Base-by-base conservation (phyloP, 192 early-diverging fungal genomes). In the Haplosporangium gracile region DNA sequence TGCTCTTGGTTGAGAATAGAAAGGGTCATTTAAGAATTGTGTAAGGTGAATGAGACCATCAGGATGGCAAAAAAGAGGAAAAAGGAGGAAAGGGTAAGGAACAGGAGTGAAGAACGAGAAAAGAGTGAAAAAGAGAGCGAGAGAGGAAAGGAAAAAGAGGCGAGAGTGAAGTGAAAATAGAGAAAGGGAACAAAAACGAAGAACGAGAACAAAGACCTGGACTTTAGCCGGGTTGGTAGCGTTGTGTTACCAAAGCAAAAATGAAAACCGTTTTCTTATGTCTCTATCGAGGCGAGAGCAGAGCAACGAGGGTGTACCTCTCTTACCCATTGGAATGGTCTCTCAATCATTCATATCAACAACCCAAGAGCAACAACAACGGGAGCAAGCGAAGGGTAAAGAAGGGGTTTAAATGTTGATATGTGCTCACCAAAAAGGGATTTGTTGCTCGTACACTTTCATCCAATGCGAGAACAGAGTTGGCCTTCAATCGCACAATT, bases 171-270 rank as follows among this genome's bases (percentile, higher is more conserved):
- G n/a, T 3, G 40, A 29, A 16, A 49, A 49, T 18, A 16, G 18
- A 16, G 49, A 51, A 51, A 10, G 43, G 13, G 43, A 11, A 8
- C 40, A 43, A 45, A 42, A 45, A 11, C n/a, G 24, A 26, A 29
- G 60, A 69, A 26, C 26, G 49, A 51, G 16, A 51, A 57, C 18
- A 5, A 57, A 57, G 6, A 57, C 22, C 1, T 4, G 60, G 60
- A 32, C 60, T 65, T 65, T 65, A 65, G 60, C 60, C 60, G 60
- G 60, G 60, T 11, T 13, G 26, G 60, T 15, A 15, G 26, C 29
- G n/a, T 65, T 65, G 60, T 65, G 60, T 65, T 65, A 65, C 60
- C 60, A 65, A 32, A 63, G 60, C 60, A 63, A 57, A 57, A 57
- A n/a, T 1, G 24, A 63, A 65, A 10, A 13, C 13, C 29, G 29